Conservation (phyloP, 192 early-diverging fungal species). For the Coemansia sp. region DNA sequence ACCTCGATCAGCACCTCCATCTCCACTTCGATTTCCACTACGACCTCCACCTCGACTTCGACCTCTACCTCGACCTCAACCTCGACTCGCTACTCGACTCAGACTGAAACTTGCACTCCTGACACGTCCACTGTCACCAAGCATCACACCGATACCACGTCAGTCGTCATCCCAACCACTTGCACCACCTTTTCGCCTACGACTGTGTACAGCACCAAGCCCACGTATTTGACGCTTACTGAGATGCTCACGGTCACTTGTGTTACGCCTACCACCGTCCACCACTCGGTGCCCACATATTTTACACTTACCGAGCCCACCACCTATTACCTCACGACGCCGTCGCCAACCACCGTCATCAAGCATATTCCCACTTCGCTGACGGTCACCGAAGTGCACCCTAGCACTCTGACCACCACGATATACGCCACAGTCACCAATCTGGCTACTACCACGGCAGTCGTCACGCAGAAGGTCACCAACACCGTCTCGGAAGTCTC, state of each 20-base stretch:
- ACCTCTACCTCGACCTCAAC: neutral
- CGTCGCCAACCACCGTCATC: constrained; percentile 19
- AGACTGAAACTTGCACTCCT: constrained; percentile 19
- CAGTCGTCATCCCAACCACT: constrained; percentile 21
- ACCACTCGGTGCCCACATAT: constrained; percentile 39
- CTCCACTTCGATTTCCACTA: constrained; percentile 6
- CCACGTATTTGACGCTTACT: constrained; percentile 36
- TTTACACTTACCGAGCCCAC: constrained; percentile 39
- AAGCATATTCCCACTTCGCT: constrained; percentile 31
- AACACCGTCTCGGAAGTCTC: constrained; percentile 15
- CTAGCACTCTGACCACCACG: constrained; percentile 15
- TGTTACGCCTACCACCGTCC: constrained; percentile 30
- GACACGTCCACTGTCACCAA: constrained; percentile 29
- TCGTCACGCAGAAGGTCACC: constrained; percentile 12
- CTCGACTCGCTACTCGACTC: constrained; percentile 39
- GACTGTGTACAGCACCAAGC: constrained; percentile 22
- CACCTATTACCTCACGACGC: constrained; percentile 10
- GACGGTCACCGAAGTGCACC: constrained; percentile 28
- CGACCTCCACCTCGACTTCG: neutral
- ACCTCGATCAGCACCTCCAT: no score
- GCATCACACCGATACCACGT: constrained; percentile 31
- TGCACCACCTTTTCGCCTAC: constrained; percentile 19
- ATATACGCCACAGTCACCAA: constrained; percentile 17
- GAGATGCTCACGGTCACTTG: constrained; percentile 31
- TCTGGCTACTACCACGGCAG: constrained; percentile 21